A percentile compares a stretch with the other conserved stretches of the same genome.
phyloP scores from a whole-genome alignment of 331 rosid species.

The Rosa hybrid region DNA sequence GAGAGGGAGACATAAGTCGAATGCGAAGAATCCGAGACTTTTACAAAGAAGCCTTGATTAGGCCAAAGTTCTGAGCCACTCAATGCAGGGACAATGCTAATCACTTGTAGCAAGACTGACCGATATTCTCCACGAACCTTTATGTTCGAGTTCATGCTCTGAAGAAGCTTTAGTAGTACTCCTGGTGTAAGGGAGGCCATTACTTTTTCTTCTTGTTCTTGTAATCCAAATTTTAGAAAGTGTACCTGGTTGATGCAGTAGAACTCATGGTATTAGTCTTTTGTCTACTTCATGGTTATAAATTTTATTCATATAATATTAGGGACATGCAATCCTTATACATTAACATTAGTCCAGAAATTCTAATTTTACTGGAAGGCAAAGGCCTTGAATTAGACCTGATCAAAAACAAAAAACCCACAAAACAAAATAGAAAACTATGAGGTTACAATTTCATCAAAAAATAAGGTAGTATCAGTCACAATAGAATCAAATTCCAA shows the following conservation, averaged over 20 bases:
- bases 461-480: not conserved
- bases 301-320: not conserved
- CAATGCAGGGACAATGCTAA: slow-evolving; percentile 89
- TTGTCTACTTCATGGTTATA: not conserved
- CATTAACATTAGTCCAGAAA: not conserved
- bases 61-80: slow-evolving; percentile 88
- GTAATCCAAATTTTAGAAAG: slow-evolving; percentile 11
- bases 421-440: not conserved
- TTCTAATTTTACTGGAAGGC: not conserved
- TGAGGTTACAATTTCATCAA: not conserved
- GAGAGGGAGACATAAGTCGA: slow-evolving; percentile 83
- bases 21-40: slow-evolving; percentile 91
- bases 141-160: slow-evolving; percentile 62
- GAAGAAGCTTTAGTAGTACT: slow-evolving; percentile 82
- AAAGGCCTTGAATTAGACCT: not conserved
- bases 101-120: slow-evolving; percentile 79
- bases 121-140: slow-evolving; percentile 83
- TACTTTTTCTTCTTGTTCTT: slow-evolving; percentile 20
- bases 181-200: slow-evolving; percentile 94
- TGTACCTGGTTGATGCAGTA: slow-evolving; percentile 24
- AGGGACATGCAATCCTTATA: not conserved
- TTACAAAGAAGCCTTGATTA: slow-evolving; percentile 83
- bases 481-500: not conserved
- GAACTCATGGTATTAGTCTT: slow-evolving; percentile 4
- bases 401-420: not conserved